Evolutionary conservation across 2,329 filamentous ascomycete genomes (phyloP).

Genomic region (Aspergillus viridinutans): DNA sequence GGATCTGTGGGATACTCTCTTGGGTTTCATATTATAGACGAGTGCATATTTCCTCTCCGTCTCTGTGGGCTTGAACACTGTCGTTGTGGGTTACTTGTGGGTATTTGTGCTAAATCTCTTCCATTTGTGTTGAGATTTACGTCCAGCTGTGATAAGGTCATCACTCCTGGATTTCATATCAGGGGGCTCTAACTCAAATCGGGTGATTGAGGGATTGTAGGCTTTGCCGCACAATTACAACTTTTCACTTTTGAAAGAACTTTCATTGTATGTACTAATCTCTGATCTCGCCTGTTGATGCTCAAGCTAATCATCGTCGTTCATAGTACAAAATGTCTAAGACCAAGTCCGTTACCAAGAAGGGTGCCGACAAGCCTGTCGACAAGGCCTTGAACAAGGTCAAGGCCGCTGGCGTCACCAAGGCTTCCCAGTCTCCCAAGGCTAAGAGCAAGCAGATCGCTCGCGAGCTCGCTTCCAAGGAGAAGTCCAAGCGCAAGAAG

Average conservation of each 20-base stretch:
- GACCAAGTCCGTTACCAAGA: constrained; percentile 38
- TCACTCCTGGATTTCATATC: constrained; percentile 27
- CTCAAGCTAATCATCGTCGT: constrained; percentile 15
- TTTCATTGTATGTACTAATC: constrained; percentile 1
- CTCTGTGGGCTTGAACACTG: constrained; percentile 43
- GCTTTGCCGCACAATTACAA: constrained; percentile 33
- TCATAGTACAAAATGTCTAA: constrained; percentile 41
- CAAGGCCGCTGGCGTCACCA: constrained; percentile 45
- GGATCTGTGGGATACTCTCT: constrained; percentile 37
- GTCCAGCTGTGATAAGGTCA: constrained; percentile 27
- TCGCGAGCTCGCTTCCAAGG: constrained; percentile 38
- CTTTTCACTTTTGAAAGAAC: constrained; percentile 10
- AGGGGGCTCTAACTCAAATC: constrained; percentile 28
- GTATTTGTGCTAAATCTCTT: constrained; percentile 26
- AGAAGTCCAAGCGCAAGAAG: constrained; percentile 43
- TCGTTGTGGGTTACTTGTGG: constrained; percentile 41
- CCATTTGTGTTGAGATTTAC: constrained; percentile 12
- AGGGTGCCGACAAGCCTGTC: constrained; percentile 36
- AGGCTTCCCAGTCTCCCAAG: constrained; percentile 42
- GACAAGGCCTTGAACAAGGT: constrained; percentile 45
- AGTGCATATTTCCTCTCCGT: constrained; percentile 40
- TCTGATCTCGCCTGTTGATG: constrained; percentile 2
- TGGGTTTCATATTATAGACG: constrained; percentile 40
- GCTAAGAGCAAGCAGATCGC: constrained; percentile 45
- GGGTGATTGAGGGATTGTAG: constrained; percentile 36